Percentiles rank a stretch among this genome's conserved stretches.
Conservation (phyloP, 768 basidiomycete species). For the Auricularia cornea region DNA sequence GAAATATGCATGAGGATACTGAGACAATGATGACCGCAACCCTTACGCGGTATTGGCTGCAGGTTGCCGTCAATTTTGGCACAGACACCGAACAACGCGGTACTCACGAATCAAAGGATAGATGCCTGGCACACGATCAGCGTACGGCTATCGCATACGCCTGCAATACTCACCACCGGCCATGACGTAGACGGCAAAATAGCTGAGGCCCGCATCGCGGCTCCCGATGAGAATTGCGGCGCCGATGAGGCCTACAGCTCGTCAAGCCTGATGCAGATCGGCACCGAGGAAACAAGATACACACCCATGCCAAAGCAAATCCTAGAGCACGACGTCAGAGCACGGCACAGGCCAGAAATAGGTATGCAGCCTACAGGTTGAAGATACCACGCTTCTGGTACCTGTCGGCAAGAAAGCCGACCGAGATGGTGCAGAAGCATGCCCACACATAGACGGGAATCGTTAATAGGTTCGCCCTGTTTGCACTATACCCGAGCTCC, state of each 20-base stretch:
- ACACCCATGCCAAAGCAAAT: constrained; percentile 21
- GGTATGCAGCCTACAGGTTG: constrained; percentile 42
- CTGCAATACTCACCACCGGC: constrained; percentile 44
- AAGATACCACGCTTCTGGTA: constrained; percentile 53
- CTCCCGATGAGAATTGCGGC: constrained; percentile 61
- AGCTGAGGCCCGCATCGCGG: constrained; percentile 53
- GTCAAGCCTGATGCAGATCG: neutral
- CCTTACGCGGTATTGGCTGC: constrained; percentile 49
- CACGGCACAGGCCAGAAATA: neutral
- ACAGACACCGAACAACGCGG: neutral
- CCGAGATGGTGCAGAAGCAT: constrained; percentile 52
- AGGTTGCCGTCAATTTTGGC: neutral
- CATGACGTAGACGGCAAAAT: constrained; percentile 56
- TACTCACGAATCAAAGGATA: constrained; percentile 47
- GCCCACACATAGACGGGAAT: constrained; percentile 71
- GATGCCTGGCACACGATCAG: constrained; percentile 42
- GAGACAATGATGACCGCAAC: neutral
- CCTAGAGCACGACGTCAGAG: neutral
- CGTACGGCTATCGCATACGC: too few relatives aligned
- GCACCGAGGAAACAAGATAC: neutral
- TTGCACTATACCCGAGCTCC: constrained; percentile 38
- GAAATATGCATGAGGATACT: constrained; percentile 11
- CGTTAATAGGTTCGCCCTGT: constrained; percentile 64
- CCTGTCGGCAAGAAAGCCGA: constrained; percentile 57
- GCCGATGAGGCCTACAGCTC: neutral